A percentile compares a stretch with the other conserved stretches of the same genome.
These are phyloP conservation scores for Royoungia palumana DNA, from an alignment of 768 basidiomycete genomes.

Conservation along the genomic window DNA sequence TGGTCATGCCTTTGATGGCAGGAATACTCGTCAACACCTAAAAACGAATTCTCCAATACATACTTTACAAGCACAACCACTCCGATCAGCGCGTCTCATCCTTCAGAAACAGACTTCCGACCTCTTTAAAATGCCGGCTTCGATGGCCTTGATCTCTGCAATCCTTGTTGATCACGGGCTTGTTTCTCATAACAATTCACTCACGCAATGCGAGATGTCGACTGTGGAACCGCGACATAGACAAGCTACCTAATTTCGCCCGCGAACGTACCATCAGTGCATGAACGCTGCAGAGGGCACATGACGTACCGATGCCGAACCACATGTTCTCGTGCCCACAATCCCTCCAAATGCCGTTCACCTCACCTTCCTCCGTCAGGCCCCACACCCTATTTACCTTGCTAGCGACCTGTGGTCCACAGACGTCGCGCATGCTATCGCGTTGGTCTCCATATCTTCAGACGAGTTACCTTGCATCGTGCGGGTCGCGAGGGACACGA, in stretches of 20 bases:
- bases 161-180: background rate
- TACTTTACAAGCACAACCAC: too few relatives aligned
- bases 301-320: conserved; percentile 27
- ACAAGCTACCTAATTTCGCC: conserved; percentile 18
- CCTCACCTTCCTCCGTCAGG: conserved; percentile 59
- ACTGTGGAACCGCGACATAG: conserved; percentile 28
- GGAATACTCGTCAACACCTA: too few relatives aligned
- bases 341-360: conserved; percentile 37
- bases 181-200: conserved; percentile 3
- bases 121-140: conserved; percentile 24
- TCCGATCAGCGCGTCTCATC: background rate
- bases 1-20: too few relatives aligned
- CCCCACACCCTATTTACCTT: conserved; percentile 58
- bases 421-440: conserved; percentile 39
- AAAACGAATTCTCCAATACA: too few relatives aligned
- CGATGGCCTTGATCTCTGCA: conserved; percentile 31
- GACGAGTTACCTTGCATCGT: too few relatives aligned
- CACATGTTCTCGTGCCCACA: conserved; percentile 36
- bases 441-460: conserved; percentile 46
- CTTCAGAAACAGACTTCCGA: conserved; percentile 20
- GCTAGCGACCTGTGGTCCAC: conserved; percentile 44
- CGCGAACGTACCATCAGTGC: too few relatives aligned
- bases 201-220: conserved; percentile 30
- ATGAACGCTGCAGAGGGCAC: background rate
- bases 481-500: background rate